A percentile compares a stretch with the other conserved stretches of the same genome.
These are phyloP conservation scores for Scheffersomyces cryptocercus DNA, from an alignment of 1,139 yeast genomes.

Conservation along the genomic window DNA sequence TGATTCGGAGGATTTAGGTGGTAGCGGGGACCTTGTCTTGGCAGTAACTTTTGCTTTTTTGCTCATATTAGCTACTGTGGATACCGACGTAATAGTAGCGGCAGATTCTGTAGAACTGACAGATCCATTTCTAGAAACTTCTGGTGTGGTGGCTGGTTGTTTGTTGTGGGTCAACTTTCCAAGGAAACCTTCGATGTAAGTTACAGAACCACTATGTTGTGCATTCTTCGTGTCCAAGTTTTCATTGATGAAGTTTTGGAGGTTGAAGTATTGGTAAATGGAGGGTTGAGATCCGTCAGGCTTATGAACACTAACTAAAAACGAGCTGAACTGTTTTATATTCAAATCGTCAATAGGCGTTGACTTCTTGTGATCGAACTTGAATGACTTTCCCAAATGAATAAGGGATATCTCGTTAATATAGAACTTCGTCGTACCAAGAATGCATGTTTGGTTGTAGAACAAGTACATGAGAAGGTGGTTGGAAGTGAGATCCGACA, in stretches of 20 bases:
- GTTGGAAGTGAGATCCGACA: slow-evolving; percentile 10
- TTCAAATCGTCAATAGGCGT: slow-evolving; percentile 5
- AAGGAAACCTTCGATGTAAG: neutral
- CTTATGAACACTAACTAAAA: slow-evolving; percentile 7
- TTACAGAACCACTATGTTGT: neutral
- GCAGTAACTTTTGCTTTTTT: neutral
- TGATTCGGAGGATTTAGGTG: neutral
- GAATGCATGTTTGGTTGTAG: slow-evolving; percentile 11
- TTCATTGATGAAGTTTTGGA: slow-evolving; percentile 9
- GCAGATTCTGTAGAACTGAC: neutral
- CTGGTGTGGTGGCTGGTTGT: neutral
- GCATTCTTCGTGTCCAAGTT: neutral
- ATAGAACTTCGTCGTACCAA: slow-evolving; percentile 6
- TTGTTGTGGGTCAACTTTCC: neutral
- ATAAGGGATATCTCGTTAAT: slow-evolving; percentile 15
- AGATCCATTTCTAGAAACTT: neutral
- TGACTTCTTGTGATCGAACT: slow-evolving; percentile 7
- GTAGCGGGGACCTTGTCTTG: neutral
- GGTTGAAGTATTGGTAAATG: slow-evolving; percentile 15
- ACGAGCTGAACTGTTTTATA: slow-evolving; percentile 4
- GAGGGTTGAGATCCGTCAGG: slow-evolving; percentile 8
- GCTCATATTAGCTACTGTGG: neutral
- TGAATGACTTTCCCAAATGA: slow-evolving; percentile 12
- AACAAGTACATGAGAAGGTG: slow-evolving; percentile 16
- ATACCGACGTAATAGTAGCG: neutral